Evolutionary conservation across 257 asterid genomes (phyloP).

Genomic region (Gynochthodes officinalis): DNA sequence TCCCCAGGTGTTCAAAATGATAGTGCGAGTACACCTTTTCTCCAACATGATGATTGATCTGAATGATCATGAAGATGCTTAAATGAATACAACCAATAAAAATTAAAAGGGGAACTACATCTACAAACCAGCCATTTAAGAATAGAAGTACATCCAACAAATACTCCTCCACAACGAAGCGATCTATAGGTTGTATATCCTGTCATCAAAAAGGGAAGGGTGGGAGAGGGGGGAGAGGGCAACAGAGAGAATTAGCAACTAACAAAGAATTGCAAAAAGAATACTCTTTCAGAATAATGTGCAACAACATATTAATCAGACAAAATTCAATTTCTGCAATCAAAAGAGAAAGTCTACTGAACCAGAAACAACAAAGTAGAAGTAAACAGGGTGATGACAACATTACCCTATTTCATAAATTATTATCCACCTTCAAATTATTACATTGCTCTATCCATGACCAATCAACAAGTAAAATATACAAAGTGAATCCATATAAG

Average conservation of each 20-base stretch:
- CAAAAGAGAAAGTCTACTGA: not conserved
- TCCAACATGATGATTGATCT: not conserved
- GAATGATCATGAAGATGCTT: not conserved
- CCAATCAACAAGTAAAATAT: not conserved
- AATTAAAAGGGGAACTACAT: constrained; percentile 19
- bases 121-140: constrained; percentile 96
- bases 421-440: not conserved
- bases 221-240: too few relatives aligned
- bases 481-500: not conserved
- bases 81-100: not conserved
- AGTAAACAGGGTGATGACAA: not conserved
- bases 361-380: not conserved
- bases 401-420: not conserved
- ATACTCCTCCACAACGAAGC: constrained; percentile 93
- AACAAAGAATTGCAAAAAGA: constrained; percentile 7
- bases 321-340: not conserved
- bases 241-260: constrained; percentile 18
- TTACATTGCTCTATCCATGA: not conserved
- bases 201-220: constrained; percentile 29
- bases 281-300: not conserved
- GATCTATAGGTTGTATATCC: constrained; percentile 91
- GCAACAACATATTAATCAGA: not conserved
- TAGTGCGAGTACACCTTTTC: not conserved
- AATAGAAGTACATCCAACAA: constrained; percentile 83
- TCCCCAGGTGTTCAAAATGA: not conserved